Percentiles rank a stretch among this genome's conserved stretches.
Conservation (phyloP, 805 yeast species). For the Wickerhamiella brachini region DNA sequence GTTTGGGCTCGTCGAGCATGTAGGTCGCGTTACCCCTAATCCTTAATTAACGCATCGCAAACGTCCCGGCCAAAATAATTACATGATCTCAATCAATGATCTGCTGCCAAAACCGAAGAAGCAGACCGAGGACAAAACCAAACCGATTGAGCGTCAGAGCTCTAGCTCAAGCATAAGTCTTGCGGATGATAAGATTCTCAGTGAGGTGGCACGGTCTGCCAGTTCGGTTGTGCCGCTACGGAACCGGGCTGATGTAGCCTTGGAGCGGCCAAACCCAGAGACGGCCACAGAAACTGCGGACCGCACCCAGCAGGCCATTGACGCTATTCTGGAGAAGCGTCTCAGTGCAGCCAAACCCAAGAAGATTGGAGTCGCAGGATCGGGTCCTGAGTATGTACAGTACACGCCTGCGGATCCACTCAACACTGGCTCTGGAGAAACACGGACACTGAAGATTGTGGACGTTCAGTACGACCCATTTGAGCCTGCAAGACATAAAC, state of each 20-base stretch:
- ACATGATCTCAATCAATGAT: slow-evolving; percentile 2
- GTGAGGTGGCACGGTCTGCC: background rate
- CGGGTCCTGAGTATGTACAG: slow-evolving; percentile 32
- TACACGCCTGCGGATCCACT: slow-evolving; percentile 31
- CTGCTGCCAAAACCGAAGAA: slow-evolving; percentile 5
- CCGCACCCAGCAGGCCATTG: slow-evolving; percentile 45
- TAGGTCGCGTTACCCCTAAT: background rate
- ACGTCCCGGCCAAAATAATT: too few species aligned
- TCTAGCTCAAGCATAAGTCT: too few species aligned
- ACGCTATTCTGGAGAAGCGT: slow-evolving; percentile 34
- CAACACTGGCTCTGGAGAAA: slow-evolving; percentile 19
- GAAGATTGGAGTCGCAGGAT: slow-evolving; percentile 7
- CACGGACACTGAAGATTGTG: slow-evolving; percentile 47
- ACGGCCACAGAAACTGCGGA: slow-evolving; percentile 34
- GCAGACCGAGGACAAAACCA: background rate
- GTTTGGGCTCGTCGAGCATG: too few species aligned
- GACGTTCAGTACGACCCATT: slow-evolving; percentile 69
- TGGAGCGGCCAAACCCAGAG: slow-evolving; percentile 35
- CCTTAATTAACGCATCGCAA: background rate
- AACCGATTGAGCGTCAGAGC: background rate
- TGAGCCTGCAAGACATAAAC: slow-evolving; percentile 65
- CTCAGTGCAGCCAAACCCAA: slow-evolving; percentile 23
- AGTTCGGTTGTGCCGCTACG: background rate
- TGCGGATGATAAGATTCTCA: background rate
- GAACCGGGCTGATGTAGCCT: slow-evolving; percentile 5